Percentiles rank a stretch among this genome's conserved stretches.
phyloP scores from a whole-genome alignment of 139 green algal genomes.

The Picochlorum sp. region DNA sequence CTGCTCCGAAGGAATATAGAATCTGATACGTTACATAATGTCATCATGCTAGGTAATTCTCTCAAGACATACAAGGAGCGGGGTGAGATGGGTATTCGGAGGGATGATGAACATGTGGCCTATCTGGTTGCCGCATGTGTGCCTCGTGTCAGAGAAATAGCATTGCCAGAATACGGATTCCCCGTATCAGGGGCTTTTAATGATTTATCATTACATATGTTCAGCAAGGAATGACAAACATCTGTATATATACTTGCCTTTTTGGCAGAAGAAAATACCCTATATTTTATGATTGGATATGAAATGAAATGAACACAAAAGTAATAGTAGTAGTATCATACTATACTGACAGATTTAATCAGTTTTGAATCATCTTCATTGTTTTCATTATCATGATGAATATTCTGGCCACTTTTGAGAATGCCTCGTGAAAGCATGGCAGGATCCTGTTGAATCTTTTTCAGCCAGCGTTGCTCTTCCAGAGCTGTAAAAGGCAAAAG shows the following conservation, averaged over 20 bases:
- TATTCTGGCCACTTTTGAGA: no score
- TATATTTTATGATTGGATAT: no score
- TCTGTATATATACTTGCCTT: not conserved
- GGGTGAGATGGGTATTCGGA: not conserved
- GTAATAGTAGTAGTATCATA: no score
- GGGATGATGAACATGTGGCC: not conserved
- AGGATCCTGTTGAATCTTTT: no score
- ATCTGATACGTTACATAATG: constrained; percentile 19
- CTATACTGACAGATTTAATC: no score
- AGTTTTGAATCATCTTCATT: no score
- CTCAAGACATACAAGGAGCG: constrained; percentile 26
- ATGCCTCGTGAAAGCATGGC: no score
- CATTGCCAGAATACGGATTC: not conserved
- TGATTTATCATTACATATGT: not conserved
- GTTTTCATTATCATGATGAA: no score
- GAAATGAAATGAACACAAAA: no score
- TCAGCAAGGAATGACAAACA: constrained; percentile 1
- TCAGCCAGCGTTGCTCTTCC: not conserved
- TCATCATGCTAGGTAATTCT: constrained; percentile 47
- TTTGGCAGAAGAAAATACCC: no score
- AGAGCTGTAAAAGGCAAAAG: not conserved
- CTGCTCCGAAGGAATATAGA: constrained; percentile 39
- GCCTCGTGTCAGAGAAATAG: not conserved
- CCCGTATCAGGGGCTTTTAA: not conserved
- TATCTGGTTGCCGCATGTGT: not conserved